Percentiles rank a stretch among this genome's conserved stretches.
These are phyloP conservation scores for Mucor ambiguus DNA, from an alignment of 371 early-diverging fungal genomes.

Conservation along the genomic window DNA sequence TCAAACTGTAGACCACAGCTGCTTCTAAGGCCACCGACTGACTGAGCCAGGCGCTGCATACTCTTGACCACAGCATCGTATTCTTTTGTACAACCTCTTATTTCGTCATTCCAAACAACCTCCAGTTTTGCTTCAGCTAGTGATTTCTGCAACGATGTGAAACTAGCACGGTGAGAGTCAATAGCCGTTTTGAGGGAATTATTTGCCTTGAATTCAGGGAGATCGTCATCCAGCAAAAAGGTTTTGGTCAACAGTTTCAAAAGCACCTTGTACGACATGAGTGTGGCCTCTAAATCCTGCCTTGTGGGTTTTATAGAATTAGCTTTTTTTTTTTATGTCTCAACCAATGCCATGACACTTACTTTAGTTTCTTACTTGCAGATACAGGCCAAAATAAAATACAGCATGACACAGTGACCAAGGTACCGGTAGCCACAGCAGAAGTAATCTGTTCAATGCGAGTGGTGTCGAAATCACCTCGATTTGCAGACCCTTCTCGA, in stretches of 20 bases:
- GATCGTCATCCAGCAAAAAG: conserved; percentile 64
- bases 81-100: conserved; percentile 44
- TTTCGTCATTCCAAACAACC: conserved; percentile 49
- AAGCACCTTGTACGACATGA: conserved; percentile 57
- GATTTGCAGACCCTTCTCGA: conserved; percentile 55
- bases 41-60: conserved; percentile 67
- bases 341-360: conserved; percentile 1
- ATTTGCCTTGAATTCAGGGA: conserved; percentile 56
- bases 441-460: conserved; percentile 56
- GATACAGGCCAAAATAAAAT: conserved; percentile 64
- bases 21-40: conserved; percentile 63
- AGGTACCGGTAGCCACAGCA: conserved; percentile 54
- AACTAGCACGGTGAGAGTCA: conserved; percentile 64
- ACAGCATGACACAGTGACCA: conserved; percentile 54
- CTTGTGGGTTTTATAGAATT: conserved; percentile 8
- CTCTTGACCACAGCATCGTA: conserved; percentile 48
- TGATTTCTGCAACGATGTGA: conserved; percentile 62
- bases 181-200: conserved; percentile 55
- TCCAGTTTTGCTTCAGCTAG: conserved; percentile 67
- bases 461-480: conserved; percentile 51
- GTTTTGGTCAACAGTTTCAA: conserved; percentile 67
- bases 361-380: conserved; percentile 61
- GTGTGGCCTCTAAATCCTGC: conserved; percentile 59
- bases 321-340: too few species aligned
- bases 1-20: conserved; percentile 69